Percentiles rank a stretch among this genome's conserved stretches.
Conservation (phyloP, 1,284 basidiomycete genomes). For the Malassezia psittaci region DNA sequence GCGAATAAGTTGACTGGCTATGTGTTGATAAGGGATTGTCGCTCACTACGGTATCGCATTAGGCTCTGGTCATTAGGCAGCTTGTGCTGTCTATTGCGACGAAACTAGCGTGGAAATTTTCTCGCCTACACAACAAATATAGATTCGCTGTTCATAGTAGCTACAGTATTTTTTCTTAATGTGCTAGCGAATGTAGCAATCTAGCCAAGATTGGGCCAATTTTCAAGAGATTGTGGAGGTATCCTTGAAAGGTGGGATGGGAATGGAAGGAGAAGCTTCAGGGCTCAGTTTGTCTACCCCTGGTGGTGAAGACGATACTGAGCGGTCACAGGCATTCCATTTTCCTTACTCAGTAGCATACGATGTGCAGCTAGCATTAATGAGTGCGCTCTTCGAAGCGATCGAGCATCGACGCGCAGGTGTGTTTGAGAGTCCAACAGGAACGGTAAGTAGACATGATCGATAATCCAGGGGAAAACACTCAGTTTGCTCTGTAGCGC, state of each 20-base stretch:
- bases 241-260: no score
- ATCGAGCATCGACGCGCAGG: constrained; percentile 66
- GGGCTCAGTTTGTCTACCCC: neutral
- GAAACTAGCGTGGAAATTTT: no score
- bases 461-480: constrained; percentile 46
- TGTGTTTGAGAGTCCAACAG: constrained; percentile 55
- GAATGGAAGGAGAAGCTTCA: no score
- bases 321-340: constrained; percentile 18
- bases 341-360: constrained; percentile 57
- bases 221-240: neutral
- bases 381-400: constrained; percentile 71
- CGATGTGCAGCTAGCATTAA: constrained; percentile 73
- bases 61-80: no score
- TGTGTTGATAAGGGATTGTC: no score
- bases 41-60: no score
- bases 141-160: no score
- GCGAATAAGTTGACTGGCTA: no score
- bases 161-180: no score
- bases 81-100: no score
- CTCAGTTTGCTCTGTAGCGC: constrained; percentile 49
- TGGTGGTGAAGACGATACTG: neutral
- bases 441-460: constrained; percentile 42
- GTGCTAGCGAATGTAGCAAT: no score
- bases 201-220: neutral
- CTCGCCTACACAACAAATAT: no score